Percentiles rank a stretch among this genome's conserved stretches.
Conservation (phyloP, 495 filamentous ascomycete species). For the Penicillium simplicissimum region DNA sequence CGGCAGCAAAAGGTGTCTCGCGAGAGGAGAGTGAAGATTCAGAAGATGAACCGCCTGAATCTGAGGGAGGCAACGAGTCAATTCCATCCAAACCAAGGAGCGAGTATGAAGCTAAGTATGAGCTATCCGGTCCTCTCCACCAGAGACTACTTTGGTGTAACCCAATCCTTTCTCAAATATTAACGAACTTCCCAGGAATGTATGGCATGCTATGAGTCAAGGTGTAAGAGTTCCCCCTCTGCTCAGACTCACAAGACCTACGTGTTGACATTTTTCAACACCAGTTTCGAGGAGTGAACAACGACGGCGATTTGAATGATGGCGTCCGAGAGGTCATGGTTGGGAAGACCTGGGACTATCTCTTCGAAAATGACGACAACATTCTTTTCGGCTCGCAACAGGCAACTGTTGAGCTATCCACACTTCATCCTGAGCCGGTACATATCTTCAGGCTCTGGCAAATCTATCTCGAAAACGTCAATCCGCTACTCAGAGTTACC, state of each 20-base stretch:
- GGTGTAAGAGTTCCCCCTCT: slow-evolving; percentile 34
- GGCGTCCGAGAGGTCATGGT: slow-evolving; percentile 34
- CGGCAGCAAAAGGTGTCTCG: too few species aligned
- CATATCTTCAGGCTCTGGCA: slow-evolving; percentile 52
- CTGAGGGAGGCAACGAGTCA: slow-evolving; percentile 11
- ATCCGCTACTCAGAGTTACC: slow-evolving; percentile 55
- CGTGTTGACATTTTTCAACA: neutral
- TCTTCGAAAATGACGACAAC: slow-evolving; percentile 38
- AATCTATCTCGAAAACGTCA: slow-evolving; percentile 51
- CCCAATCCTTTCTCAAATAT: neutral
- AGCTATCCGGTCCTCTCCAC: slow-evolving; percentile 7
- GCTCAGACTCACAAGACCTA: neutral
- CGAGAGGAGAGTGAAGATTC: slow-evolving; percentile 18
- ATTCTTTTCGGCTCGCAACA: slow-evolving; percentile 52
- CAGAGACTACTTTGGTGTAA: neutral
- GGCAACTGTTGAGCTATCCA: slow-evolving; percentile 44
- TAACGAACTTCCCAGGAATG: slow-evolving; percentile 30
- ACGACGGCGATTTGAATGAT: slow-evolving; percentile 31
- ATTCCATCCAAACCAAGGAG: slow-evolving; percentile 31
- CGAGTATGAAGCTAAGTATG: slow-evolving; percentile 44
- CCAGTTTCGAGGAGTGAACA: slow-evolving; percentile 10
- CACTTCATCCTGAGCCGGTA: slow-evolving; percentile 46
- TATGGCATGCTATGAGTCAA: slow-evolving; percentile 53
- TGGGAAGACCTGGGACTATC: slow-evolving; percentile 47
- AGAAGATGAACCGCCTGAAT: slow-evolving; percentile 25